Base-by-base conservation (phyloP, 2,329 filamentous ascomycete genomes). In the Orbilia blumenaviensis region DNA sequence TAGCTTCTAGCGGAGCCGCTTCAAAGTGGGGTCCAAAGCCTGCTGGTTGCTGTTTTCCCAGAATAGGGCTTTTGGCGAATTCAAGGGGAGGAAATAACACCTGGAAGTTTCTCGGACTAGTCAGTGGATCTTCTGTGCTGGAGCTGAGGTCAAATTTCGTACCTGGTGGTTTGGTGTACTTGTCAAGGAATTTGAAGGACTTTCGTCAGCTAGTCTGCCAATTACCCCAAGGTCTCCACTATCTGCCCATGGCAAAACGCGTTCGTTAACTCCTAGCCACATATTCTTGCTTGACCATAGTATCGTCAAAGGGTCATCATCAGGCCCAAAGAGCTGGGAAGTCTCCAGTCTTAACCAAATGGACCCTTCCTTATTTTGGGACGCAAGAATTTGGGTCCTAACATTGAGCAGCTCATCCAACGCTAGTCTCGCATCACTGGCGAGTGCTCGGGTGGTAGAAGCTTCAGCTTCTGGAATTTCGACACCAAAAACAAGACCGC, bases 311-410 rank as follows among this genome's bases (percentile, higher is more conserved):
- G 52, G 46, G 16, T 21, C 21, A 23, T 66, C 41, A 7, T 29
- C 6, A 4, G 7, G 29, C 3, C 34, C 16, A 2, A 60, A n/a
- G n/a, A 54, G 44, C 18, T 54, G n/a, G 1, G 21, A 23, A 5
- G 69, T 41, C 18, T 63, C 54, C 8, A 74, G 41, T 16, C 63
- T 52, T 2, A 74, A 27, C 69, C 69, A 74, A 4, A 64, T 16
- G n/a, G 48, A 23, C 1, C 42, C 44, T 12, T 44, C 23, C 8
- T 46, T 38, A 4, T 54, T 41, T 36, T 58, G 29, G 36, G 38
- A 67, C 3, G 34, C 21, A 14, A 25, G 10, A 29, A 74, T 41
- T 3, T 41, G 32, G 9, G 36, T 6, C 8, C 23, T 66, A 2
- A 62, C 62, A 25, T 23, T 12, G 3, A 63, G 25, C 44, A 74